Base-by-base conservation (phyloP, 2,329 filamentous ascomycete species). In the Colletotrichum spinosum region DNA sequence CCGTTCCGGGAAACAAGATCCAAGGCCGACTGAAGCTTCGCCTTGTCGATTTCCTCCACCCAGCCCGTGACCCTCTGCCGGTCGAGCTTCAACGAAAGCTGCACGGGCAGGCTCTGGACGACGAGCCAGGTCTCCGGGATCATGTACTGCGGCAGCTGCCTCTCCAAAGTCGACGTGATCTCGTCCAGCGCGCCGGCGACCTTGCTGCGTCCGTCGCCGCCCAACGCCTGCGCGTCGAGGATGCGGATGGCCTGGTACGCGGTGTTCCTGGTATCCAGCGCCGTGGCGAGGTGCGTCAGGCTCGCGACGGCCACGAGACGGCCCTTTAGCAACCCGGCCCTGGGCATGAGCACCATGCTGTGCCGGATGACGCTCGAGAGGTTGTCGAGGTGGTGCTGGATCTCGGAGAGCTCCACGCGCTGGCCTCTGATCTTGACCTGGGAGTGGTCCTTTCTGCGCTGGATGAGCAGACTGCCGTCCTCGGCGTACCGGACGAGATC, bases 81-180 rank as follows among this genome's bases (percentile, higher is more conserved):
- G 34, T 73, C 68, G 2, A 68, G 48, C 46, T 73, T 74, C 2
- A 70, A 57, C 2, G 70, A 70, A 1, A 51, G 13, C 0, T 65
- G 69, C 12, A 67, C 51, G 0, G 72, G 72, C 8, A 73, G 44
- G 4, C 34, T 50, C 2, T 48, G 49, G 5, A 74, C 57, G 3
- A 67, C 44, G 15, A 70, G 41, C 55, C 70, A 65, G 4, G 64
- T 50, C 4, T 64, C 58, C 0, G 72, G 72, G 0, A 73, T 50
- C 72, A 73, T 72, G 42, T 71, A 71, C 3, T 41, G 56, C 1
- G 70, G 71, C 1, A 74, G 15, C 0, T 25, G 49, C 8, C 55
- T 46, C 34, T 46, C 12, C 25, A 70, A 12, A 11, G 25, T 10
- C 0, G 51, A 15, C 1, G 38, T 38, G 2, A 61, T 35, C 3